A percentile compares a stretch with the other conserved stretches of the same genome.
Conservation (phyloP, 148 eudicot species). For the Polygonum aviculare region DNA sequence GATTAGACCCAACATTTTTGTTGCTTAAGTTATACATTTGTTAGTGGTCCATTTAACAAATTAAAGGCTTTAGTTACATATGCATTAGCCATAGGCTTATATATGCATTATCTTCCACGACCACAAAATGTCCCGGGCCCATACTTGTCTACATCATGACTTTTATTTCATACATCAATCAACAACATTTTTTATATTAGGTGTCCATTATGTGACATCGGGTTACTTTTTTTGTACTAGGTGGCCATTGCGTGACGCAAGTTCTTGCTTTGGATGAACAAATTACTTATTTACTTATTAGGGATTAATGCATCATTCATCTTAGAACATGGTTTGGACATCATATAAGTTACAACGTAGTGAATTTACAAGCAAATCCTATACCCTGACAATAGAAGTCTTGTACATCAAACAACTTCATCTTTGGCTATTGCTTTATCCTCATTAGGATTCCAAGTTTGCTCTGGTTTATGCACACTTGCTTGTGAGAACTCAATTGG, state of each 20-base stretch:
- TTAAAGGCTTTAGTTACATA: neutral
- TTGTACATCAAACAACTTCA: conserved; percentile 2
- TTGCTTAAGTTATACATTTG: neutral
- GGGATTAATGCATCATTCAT: neutral
- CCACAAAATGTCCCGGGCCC: neutral
- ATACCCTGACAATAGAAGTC: neutral
- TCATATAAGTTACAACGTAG: neutral
- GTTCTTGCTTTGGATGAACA: neutral
- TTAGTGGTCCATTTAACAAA: neutral
- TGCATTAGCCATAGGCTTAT: neutral
- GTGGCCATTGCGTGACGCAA: neutral
- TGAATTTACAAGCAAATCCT: neutral
- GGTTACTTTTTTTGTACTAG: neutral
- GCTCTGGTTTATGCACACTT: neutral
- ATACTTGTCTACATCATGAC: neutral
- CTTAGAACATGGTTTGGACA: neutral
- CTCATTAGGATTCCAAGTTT: neutral
- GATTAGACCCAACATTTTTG: neutral
- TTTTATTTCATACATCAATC: neutral
- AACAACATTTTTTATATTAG: neutral
- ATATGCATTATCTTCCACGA: neutral
- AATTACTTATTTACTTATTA: neutral
- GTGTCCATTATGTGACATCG: neutral
- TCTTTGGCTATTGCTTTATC: neutral
- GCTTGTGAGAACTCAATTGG: conserved; percentile 5